Percentiles rank a stretch among this genome's conserved stretches.
These are phyloP conservation scores for Clarireedia paspali DNA, from an alignment of 2,329 filamentous ascomycete species.

Conservation along the genomic window DNA sequence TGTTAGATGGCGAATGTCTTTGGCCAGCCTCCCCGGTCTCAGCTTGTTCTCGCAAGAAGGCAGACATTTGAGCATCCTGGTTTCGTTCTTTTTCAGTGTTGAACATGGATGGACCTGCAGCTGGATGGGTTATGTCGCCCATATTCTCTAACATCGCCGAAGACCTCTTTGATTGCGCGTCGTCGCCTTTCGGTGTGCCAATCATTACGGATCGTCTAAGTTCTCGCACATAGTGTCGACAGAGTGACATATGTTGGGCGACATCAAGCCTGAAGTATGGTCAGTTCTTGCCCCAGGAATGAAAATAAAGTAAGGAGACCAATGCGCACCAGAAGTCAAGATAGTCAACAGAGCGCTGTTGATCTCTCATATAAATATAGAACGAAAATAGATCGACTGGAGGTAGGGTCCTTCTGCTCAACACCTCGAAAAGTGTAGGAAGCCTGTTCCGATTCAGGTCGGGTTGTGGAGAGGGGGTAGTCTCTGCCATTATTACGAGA, in stretches of 20 bases:
- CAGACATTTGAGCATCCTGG: constrained; percentile 84
- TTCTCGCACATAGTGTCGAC: constrained; percentile 93
- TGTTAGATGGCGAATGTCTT: constrained; percentile 47
- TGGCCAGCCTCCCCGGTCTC: constrained; percentile 30
- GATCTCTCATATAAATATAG: constrained; percentile 99
- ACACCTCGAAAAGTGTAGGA: constrained; percentile 90
- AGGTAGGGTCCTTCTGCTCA: constrained; percentile 87
- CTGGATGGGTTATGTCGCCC: constrained; percentile 55
- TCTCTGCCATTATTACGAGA: constrained; percentile 19
- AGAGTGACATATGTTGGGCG: constrained; percentile 96
- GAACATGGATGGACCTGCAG: constrained; percentile 54
- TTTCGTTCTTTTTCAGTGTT: constrained; percentile 65
- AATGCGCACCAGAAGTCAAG: constrained; percentile 84
- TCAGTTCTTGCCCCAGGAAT: constrained; percentile 5
- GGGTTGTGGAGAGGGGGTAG: constrained; percentile 46
- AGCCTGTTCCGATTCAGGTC: constrained; percentile 70
- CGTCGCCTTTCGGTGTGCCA: constrained; percentile 85
- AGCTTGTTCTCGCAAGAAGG: constrained; percentile 67
- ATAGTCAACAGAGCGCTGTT: constrained; percentile 96
- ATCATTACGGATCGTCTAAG: constrained; percentile 87
- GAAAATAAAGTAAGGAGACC: not conserved
- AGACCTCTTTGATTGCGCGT: constrained; percentile 68
- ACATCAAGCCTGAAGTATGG: constrained; percentile 76
- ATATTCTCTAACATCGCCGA: constrained; percentile 70
- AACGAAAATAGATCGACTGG: constrained; percentile 97